phyloP scores from a whole-genome alignment of 1,284 basidiomycete genomes.

The Porphyrellus sp. region DNA sequence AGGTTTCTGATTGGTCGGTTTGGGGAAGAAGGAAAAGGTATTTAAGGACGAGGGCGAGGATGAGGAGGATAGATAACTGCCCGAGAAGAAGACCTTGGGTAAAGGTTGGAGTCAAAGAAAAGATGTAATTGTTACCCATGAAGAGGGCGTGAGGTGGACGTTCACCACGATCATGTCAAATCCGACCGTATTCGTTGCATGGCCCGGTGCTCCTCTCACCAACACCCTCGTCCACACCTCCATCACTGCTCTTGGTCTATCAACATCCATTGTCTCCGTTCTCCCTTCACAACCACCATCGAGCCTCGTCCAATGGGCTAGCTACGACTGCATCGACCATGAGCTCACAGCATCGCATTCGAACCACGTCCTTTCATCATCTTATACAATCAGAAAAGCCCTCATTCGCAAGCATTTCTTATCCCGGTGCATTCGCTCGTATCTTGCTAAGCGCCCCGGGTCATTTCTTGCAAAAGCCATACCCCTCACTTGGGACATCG shows the following conservation, averaged over 20 bases:
- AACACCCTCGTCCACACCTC: conserved; percentile 64
- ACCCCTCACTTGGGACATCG: conserved; percentile 85
- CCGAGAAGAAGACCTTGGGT: conserved; percentile 80
- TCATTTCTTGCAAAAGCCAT: conserved; percentile 54
- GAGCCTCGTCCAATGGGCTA: conserved; percentile 67
- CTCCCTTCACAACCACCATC: conserved; percentile 22
- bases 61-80: conserved; percentile 70
- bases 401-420: conserved; percentile 96
- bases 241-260: conserved; percentile 43
- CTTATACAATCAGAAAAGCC: conserved; percentile 88
- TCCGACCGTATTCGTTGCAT: conserved; percentile 55
- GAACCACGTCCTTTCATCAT: conserved; percentile 65
- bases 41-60: conserved; percentile 70
- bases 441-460: conserved; percentile 67
- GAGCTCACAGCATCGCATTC: conserved; percentile 56
- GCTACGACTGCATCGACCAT: conserved; percentile 83
- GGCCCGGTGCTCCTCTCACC: conserved; percentile 79
- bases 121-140: conserved; percentile 63
- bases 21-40: conserved; percentile 78
- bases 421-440: conserved; percentile 72
- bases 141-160: not conserved
- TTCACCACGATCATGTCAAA: conserved; percentile 2
- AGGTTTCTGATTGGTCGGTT: conserved; percentile 49
- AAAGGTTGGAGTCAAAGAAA: conserved; percentile 76
- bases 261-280: conserved; percentile 30